A percentile compares a stretch with the other conserved stretches of the same genome.
Conservation (phyloP, 768 basidiomycete genomes). For the Termitomyces sp. region DNA sequence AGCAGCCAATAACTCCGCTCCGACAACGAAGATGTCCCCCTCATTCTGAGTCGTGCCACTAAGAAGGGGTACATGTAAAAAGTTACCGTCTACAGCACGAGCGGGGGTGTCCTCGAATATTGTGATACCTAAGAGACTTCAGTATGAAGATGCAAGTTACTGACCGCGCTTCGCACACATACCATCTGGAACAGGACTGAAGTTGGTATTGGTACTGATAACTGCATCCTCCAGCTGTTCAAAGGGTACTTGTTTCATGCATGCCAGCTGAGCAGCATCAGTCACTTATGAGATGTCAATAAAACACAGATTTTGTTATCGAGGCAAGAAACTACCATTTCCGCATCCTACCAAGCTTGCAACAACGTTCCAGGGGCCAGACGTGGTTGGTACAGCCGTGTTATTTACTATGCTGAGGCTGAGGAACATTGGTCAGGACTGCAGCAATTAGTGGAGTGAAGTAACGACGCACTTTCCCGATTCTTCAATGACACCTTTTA, state of each 20-base stretch:
- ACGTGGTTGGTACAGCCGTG: slow-evolving; percentile 11
- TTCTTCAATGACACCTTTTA: slow-evolving; percentile 29
- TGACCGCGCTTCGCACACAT: slow-evolving; percentile 1
- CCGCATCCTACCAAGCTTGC: slow-evolving; percentile 32
- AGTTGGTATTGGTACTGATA: slow-evolving; percentile 24
- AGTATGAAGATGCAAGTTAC: background rate
- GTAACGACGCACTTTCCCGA: slow-evolving; percentile 29
- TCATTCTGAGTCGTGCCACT: slow-evolving; percentile 32
- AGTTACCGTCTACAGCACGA: slow-evolving; percentile 19
- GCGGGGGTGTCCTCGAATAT: slow-evolving; percentile 27
- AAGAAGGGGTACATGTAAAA: slow-evolving; percentile 19
- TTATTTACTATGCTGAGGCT: slow-evolving; percentile 13
- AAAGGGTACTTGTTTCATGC: slow-evolving; percentile 33
- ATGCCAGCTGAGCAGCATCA: slow-evolving; percentile 29
- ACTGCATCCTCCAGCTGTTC: slow-evolving; percentile 30
- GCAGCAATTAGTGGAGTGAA: background rate
- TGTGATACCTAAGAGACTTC: slow-evolving; percentile 24
- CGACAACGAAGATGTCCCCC: slow-evolving; percentile 32
- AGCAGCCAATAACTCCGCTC: slow-evolving; percentile 22
- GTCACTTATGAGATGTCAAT: slow-evolving; percentile 14
- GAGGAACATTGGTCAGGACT: background rate
- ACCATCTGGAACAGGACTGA: slow-evolving; percentile 32
- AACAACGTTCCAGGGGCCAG: slow-evolving; percentile 29
- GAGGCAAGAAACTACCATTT: slow-evolving; percentile 18
- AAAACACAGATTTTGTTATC: background rate